Base-by-base conservation (phyloP, 805 yeast genomes). In the Yamadazyma tumulicola region DNA sequence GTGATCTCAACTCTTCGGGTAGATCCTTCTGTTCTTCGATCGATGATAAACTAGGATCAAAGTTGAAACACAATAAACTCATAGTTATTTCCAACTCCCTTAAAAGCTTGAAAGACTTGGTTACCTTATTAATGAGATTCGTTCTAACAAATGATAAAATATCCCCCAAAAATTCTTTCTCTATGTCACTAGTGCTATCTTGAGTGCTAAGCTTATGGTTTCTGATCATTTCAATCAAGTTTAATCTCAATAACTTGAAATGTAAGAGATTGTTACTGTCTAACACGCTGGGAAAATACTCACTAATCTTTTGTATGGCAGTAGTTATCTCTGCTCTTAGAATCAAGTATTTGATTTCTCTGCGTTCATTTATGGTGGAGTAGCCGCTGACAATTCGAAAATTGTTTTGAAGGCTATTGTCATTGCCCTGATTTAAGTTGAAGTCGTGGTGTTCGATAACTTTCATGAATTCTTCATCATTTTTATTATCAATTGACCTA, bases 161-260 rank as follows among this genome's bases (percentile, higher is more conserved):
- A 11, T 59, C 65, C 36, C 72, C 56, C 26, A 82, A 66, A 43
- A 81, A 82, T 24, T 75, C 77, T 29, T 56, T 55, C n/a, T 51
- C 57, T 3, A 35, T 28, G 5, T 47, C 53, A 31, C 45, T 34
- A 15, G 34, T 38, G 14, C 37, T 32, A 18, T 42, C 39, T 12
- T 28, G 25, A n/a, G 39, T 39, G 7, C 34, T 29, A 5, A 52
- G 34, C 29, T 54, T 55, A 20, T 78, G 76, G n/a, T 52, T 52
- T 24, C 91, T 61, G 23, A 88, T 86, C 76, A 84, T 78, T 57
- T 89, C 96, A 23, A 87, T 79, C 44, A 89, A 64, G 48, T 81
- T 82, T 43, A 87, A 62, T 32, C 89, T 68, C 39, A 87, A 60
- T 24, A 88, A 61, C 49, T 81, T 75, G 61, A 86, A 87, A 55